Conservation (phyloP, 352 stramenopile genomes). For the Pythium vanterpoolii region DNA sequence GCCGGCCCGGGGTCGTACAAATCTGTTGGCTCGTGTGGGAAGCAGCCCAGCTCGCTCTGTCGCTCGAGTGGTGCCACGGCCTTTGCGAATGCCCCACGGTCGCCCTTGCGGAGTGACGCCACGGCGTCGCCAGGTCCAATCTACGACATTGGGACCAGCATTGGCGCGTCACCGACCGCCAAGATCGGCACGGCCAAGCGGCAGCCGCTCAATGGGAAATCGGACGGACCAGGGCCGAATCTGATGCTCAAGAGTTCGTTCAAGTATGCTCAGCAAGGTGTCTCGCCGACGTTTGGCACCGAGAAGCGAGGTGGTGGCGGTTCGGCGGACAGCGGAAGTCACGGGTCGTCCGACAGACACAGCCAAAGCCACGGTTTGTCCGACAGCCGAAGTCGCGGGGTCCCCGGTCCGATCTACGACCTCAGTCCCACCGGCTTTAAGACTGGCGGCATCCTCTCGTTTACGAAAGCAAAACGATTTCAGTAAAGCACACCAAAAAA, state of each 20-base stretch:
- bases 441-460: constrained; percentile 48
- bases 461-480: constrained; percentile 73
- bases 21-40: constrained; percentile 45
- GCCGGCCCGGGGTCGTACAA: constrained; percentile 71
- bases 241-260: constrained; percentile 57
- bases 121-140: constrained; percentile 72
- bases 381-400: constrained; percentile 2
- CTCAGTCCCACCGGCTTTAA: constrained; percentile 55
- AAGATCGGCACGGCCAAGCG: constrained; percentile 67
- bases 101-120: constrained; percentile 40
- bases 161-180: constrained; percentile 37
- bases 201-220: constrained; percentile 48
- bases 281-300: constrained; percentile 72
- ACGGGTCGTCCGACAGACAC: too few species aligned
- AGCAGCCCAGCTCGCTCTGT: constrained; percentile 51
- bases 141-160: constrained; percentile 58
- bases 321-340: too few species aligned
- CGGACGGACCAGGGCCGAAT: constrained; percentile 58
- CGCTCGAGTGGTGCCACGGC: constrained; percentile 44
- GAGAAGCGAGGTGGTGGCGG: constrained; percentile 41
- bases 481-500: background rate
- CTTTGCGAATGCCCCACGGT: constrained; percentile 65
- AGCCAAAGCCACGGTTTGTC: too few species aligned
- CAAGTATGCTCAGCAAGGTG: constrained; percentile 34
- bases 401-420: constrained; percentile 72